Evolutionary conservation across 2,329 filamentous ascomycete genomes (phyloP).

Genomic region (Tolypocladium paradoxum): DNA sequence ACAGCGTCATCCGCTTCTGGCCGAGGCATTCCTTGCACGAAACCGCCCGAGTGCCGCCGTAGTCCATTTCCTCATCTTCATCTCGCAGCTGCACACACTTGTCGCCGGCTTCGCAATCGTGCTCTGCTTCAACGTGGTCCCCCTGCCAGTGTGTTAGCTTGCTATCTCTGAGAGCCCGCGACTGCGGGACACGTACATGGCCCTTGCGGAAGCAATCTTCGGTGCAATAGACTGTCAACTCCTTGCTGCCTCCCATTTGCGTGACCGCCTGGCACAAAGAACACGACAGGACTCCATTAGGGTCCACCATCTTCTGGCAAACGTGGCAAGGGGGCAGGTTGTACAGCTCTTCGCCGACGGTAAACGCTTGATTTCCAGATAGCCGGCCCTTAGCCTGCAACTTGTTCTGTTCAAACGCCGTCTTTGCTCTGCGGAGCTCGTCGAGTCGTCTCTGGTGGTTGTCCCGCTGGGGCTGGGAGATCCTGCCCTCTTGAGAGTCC

Average conservation of each 20-base stretch:
- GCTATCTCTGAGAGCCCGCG: background rate
- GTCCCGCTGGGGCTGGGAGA: slow-evolving; percentile 24
- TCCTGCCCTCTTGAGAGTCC: slow-evolving; percentile 18
- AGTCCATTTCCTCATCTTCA: slow-evolving; percentile 28
- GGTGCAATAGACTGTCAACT: slow-evolving; percentile 34
- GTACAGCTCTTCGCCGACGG: slow-evolving; percentile 22
- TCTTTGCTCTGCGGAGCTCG: slow-evolving; percentile 36
- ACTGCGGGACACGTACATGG: slow-evolving; percentile 24
- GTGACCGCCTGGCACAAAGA: slow-evolving; percentile 32
- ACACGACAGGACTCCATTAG: slow-evolving; percentile 29
- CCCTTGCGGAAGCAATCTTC: slow-evolving; percentile 28
- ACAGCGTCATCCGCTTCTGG: slow-evolving; percentile 24
- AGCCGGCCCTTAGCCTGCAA: slow-evolving; percentile 24
- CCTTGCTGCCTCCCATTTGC: slow-evolving; percentile 23
- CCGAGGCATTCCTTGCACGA: slow-evolving; percentile 31
- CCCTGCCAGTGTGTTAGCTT: slow-evolving; percentile 21
- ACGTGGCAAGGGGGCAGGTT: slow-evolving; percentile 27
- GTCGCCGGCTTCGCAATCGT: slow-evolving; percentile 31
- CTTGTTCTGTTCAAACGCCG: slow-evolving; percentile 35
- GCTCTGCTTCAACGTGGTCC: slow-evolving; percentile 25
- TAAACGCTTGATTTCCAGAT: slow-evolving; percentile 16
- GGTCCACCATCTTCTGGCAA: slow-evolving; percentile 24
- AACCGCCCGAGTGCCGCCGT: slow-evolving; percentile 16
- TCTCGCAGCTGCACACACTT: slow-evolving; percentile 28
- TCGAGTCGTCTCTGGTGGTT: slow-evolving; percentile 28